These are phyloP conservation scores for Exophiala viscosa DNA, from an alignment of 2,329 filamentous ascomycete genomes.

Conservation along the genomic window DNA sequence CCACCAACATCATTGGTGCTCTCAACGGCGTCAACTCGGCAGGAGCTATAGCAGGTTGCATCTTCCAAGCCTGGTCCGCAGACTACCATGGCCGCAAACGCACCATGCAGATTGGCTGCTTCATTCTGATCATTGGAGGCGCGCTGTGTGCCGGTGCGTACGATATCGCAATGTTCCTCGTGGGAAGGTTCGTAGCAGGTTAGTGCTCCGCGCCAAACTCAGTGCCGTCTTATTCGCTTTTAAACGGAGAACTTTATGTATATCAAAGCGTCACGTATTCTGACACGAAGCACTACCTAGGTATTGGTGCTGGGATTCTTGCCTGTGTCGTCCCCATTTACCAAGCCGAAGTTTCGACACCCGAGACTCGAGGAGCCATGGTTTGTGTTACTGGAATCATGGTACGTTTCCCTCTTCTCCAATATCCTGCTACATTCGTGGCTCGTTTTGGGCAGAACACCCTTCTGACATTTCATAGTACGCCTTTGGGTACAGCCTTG, in stretches of 20 bases:
- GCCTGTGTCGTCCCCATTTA: conserved; percentile 22
- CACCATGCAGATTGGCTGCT: conserved; percentile 34
- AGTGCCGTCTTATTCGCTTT: too few species aligned
- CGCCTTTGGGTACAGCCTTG: conserved; percentile 25
- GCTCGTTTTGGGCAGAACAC: background rate
- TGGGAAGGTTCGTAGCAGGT: conserved; percentile 18
- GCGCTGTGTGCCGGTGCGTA: conserved; percentile 39
- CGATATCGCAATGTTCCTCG: conserved; percentile 29
- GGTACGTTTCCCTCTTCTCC: background rate
- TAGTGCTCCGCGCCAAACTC: too few species aligned
- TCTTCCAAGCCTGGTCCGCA: conserved; percentile 39
- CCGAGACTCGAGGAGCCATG: conserved; percentile 26
- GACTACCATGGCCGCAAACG: conserved; percentile 38
- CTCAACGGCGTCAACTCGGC: conserved; percentile 45
- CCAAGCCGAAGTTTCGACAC: conserved; percentile 26
- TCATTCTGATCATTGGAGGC: conserved; percentile 32
- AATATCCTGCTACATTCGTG: background rate
- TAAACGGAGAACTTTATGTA: too few species aligned
- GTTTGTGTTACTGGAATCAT: conserved; percentile 23
- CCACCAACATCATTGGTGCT: conserved; percentile 42
- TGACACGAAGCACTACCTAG: conserved; percentile 18
- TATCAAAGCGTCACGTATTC: conserved; percentile 36
- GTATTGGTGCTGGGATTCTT: conserved; percentile 52
- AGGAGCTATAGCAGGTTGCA: conserved; percentile 37
- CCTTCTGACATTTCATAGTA: conserved; percentile 17